Base-by-base conservation (phyloP, 345 rosid genomes). In the Linum lewisii region DNA sequence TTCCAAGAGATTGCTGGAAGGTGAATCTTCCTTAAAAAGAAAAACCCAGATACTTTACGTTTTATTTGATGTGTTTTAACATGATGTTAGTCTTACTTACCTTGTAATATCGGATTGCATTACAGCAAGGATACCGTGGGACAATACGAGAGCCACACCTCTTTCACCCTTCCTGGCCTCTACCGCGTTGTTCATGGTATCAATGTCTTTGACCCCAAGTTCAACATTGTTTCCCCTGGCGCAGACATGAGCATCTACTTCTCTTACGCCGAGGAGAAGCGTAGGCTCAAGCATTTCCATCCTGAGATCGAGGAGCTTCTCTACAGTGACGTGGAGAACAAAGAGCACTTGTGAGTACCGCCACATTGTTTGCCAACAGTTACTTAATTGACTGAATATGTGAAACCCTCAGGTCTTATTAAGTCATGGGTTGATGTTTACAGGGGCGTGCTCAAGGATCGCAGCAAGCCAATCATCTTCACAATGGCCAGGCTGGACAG, bases 1-100 rank as follows among this genome's bases (percentile, higher is more conserved):
- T 86, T 78, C 85, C 98, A 91, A 71, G 98, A 91, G 58, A 91
- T 91, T 69, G 98, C 98, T 71, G 98, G 98, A 81, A 90, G 95
- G 97, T 88, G 66, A 68, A 21, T 21, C 14, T 10, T 5, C 15
- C 19, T n/a, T n/a, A 29, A 29, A 8, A 29, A 29, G 7, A 5
- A 1, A 5, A 29, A 29, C 34, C 34, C 4, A 13, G 36, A 14
- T 3, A 7, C 1, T 21, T 47, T 66, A 0, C 16, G 5, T 32
- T 34, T 19, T 24, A 61, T 61, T 54, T 58, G 24, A 50, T 37
- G 18, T 29, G 34, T 29, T n/a, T n/a, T n/a, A n/a, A n/a, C n/a
- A n/a, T n/a, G n/a, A n/a, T n/a, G n/a, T n/a, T n/a, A n/a, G n/a
- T n/a, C n/a, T n/a, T n/a, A n/a, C n/a, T n/a, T n/a, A n/a, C n/a